Evolutionary conservation across 352 stramenopile species (phyloP), one percentile per base, ranked within the genome.

Genomic region (Globisporangium uncinulatum): DNA sequence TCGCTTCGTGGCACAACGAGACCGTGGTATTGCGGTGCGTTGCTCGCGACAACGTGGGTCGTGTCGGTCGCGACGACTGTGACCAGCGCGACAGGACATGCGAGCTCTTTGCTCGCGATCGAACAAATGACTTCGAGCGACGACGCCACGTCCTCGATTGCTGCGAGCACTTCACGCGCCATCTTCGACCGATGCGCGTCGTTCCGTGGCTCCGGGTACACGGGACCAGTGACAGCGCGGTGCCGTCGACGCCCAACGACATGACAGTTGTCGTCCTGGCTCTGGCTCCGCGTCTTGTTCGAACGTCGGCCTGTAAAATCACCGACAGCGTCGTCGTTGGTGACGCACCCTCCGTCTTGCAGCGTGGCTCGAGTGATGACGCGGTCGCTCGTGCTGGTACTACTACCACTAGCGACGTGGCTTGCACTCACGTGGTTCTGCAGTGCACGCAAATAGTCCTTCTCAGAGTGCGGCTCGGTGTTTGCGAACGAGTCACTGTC

Each of bases 81-180:
- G 51, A 68, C 24, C 46, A 68, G 62, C 13, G 51, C 62, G 20
- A 65, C 47, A 19, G 53, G 39, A 5, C 62, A 68, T 6, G 20
- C 5, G 7, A 68, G 53, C 50, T 59, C 56, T 8, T 42, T 37
- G 51, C 51, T 56, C 39, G 59, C 59, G 32, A 68, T 57, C 31
- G 53, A 24, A 48, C 62, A 68, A 42, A 68, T 68, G 49, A 68
- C 54, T 47, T 68, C 56, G 39, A 68, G 62, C 49, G 61, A 48
- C 56, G 59, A 48, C 56, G 59, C 56, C 17, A 64, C 54, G 45
- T 62, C 51, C 20, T 59, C 47, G 15, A 31, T 17, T 24, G 32
- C 42, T 4, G 44, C 21, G 58, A 64, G 51, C 19, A 21, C 44
- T 19, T 63, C 51, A 7, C 47, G 56, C 51, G 53, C 58, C 42